Base-by-base conservation (phyloP, 2,329 filamentous ascomycete species). In the Aspergillus sp. region DNA sequence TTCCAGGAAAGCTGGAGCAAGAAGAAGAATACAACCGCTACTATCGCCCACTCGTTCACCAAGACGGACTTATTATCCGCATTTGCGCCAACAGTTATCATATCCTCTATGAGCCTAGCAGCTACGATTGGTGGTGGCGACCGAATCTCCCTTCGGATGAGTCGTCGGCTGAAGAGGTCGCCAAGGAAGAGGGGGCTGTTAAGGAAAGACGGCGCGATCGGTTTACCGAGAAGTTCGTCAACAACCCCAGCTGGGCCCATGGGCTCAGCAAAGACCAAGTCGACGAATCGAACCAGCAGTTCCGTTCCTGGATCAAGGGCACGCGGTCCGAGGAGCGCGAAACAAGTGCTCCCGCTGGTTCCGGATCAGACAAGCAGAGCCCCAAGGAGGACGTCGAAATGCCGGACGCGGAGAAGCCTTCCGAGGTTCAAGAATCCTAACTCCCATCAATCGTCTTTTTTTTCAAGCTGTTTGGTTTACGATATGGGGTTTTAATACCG, bases 51-150 rank as follows among this genome's bases (percentile, higher is more conserved):
- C 72, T 89, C 5, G 79, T 83, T 5, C 87, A 85, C 65, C 78
- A 85, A 58, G 89, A 93, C 66, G 85, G 87, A 17, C 76, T 93
- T 41, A 83, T 86, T 11, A 83, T 91, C 42, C 86, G 88, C 60
- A 89, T 93, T 69, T 91, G 88, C 67, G 83, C 91, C 13, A 89
- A 89, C 73, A 90, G 86, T 55, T 91, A 89, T 70, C 89, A 90
- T 75, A 88, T 93, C 68, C 80, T 90, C n/a, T 93, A 89, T 78
- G 86, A 87, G 56, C 84, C 88, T 1, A 82, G 82, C 30, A 90
- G 88, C 19, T 82, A 82, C 6, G 90, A 93, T 68, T 90, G 83
- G 75, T 89, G 89, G 70, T 91, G 88, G 74, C 76, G 76, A 8
- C 68, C 71, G 6, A 67, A 64, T 1, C 66, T 65, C 1, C 56